A percentile compares a stretch with the other conserved stretches of the same genome.
These are phyloP conservation scores for Lophium mytilinum DNA, from an alignment of 495 filamentous ascomycete genomes.

Conservation along the genomic window DNA sequence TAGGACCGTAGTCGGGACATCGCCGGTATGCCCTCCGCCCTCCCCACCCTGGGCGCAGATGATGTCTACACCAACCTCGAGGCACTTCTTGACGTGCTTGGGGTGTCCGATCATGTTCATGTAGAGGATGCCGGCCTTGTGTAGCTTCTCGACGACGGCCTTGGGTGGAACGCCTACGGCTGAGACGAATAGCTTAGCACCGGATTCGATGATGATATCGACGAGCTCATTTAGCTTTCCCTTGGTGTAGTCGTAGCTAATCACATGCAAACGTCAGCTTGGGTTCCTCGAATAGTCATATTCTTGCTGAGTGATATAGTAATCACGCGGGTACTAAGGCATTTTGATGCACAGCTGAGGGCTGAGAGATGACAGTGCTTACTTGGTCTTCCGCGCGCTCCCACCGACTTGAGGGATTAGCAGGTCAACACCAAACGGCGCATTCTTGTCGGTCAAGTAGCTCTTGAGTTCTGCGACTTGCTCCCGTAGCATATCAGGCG, in stretches of 20 bases:
- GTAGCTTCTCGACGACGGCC: slow-evolving; percentile 77
- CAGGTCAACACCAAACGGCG: slow-evolving; percentile 96
- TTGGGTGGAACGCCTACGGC: slow-evolving; percentile 92
- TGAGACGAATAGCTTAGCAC: slow-evolving; percentile 89
- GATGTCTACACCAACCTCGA: slow-evolving; percentile 81
- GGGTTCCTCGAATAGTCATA: neutral
- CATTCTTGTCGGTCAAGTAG: slow-evolving; percentile 84
- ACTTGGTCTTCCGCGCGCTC: slow-evolving; percentile 91
- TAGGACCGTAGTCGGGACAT: slow-evolving; percentile 79
- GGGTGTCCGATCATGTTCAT: slow-evolving; percentile 99
- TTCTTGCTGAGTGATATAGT: neutral
- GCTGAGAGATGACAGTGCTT: slow-evolving; percentile 27
- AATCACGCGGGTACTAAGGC: too few relatives aligned
- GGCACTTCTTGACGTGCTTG: slow-evolving; percentile 91
- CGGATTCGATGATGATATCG: slow-evolving; percentile 84
- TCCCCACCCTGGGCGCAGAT: slow-evolving; percentile 93
- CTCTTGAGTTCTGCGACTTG: slow-evolving; percentile 93
- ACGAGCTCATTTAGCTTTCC: slow-evolving; percentile 90
- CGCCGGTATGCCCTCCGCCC: slow-evolving; percentile 85
- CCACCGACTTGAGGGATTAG: slow-evolving; percentile 92
- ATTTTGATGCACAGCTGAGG: neutral
- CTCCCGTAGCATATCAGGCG: slow-evolving; percentile 90
- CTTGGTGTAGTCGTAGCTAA: slow-evolving; percentile 98
- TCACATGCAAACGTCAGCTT: slow-evolving; percentile 8
- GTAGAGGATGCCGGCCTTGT: slow-evolving; percentile 80